Evolutionary conservation across 768 basidiomycete genomes (phyloP), one percentile per base, ranked within the genome.

Genomic region (Termitomyces sp.): DNA sequence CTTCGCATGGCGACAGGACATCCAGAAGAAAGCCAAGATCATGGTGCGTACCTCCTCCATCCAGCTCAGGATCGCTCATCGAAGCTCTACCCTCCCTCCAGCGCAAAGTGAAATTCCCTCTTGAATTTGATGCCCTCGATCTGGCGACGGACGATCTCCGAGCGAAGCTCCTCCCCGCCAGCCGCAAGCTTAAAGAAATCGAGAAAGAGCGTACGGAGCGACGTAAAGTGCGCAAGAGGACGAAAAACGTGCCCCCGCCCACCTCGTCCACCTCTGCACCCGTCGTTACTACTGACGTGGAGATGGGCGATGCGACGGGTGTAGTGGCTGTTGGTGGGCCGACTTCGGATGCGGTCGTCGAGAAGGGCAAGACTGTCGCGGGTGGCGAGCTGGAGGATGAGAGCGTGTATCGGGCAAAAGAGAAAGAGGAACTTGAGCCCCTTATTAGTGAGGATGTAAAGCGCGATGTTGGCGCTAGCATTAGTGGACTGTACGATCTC

Each of bases 1-100:
- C 46, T 99, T 98, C 70, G 89, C 87, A 54, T 99, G 97, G 97
- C 78, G 92, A 58, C 78, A 83, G 37, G 97, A 98, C 62, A 95
- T 97, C 58, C 73, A 73, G 51, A 93, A 89, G 77, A 98, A 98
- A 68, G 86, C 96, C 2, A 98, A 99, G 75, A 96, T 98, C 69
- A 94, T 99, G 96, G 90, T 90, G 59, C 43, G 74, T 64, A 14
- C 12, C 17, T 14, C 44, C 16, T 52, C 10, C 3, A 38, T 19
- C 34, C 5, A 2, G 8, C 17, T 32, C 14, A 12, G 25, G 16
- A 16, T 16, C 16, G 7, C 16, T 25, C 14, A 27, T 11, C 2
- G 4, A 54, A 35, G 25, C 27, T 21, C 32, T 19, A 11, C 8
- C 37, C 10, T 34, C 45, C 37, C 47, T 53, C 41, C 65, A 92